Base-by-base conservation (phyloP, 2,329 filamentous ascomycete species). In the Cladorrhinum sp. region DNA sequence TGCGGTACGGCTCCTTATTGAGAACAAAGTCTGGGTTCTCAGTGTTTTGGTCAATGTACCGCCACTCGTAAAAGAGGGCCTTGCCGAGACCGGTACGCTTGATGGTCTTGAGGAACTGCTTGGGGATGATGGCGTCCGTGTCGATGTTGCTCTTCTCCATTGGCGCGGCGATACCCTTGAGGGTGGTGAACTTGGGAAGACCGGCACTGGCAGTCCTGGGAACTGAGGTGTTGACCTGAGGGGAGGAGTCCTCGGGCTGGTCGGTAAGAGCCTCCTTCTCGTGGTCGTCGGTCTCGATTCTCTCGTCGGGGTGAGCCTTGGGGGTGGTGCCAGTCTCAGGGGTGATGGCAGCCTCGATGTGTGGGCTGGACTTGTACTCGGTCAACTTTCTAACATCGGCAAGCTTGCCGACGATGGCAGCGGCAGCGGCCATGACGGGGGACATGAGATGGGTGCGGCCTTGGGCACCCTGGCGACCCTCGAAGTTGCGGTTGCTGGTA, bases 31-130 rank as follows among this genome's bases (percentile, higher is more conserved):
- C 82, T 2, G 87, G 80, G 73, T 93, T 92, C 71, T 94, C 89
- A 20, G 82, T 80, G 65, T 89, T 89, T 68, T 91, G 87, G 9
- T 85, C 76, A 67, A 89, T 86, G 77, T 86, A 96, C 58, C 95
- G 88, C 77, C 92, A 87, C 65, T 86, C 87, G 74, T 93, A 85
- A 83, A 99, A 99, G 57, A 96, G 86, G 42, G 94, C 94, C 23
- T 80, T 84, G 61, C 93, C 93, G 9, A 99, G 89, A 66, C 95
- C 95, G 1, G 94, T 96, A 62, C 95, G 91, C 84, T 98, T 98
- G 79, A 98, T 98, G 46, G 95, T 99, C 82, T 98, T 99, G 66
- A 99, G 85, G 80, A 98, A 99, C 75, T 99, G 95, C 79, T 99
- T 99, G 66, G 95, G 95, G 68, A 99, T 99, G 76, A 98, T 97